Base-by-base conservation (phyloP, 768 basidiomycete genomes). In the Mycena venus region DNA sequence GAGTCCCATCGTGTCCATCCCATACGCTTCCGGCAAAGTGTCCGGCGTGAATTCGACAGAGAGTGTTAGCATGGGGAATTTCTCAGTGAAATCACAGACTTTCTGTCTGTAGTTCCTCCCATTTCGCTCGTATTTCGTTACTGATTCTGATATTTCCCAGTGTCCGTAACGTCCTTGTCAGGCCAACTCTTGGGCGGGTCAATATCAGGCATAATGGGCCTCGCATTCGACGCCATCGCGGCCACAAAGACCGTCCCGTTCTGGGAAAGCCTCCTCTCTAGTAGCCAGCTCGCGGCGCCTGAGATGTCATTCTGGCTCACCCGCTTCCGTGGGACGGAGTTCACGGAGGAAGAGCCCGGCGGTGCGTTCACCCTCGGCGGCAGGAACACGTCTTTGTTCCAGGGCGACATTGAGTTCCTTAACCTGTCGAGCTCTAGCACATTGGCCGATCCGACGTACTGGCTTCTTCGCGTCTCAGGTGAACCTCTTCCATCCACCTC, bases 281-380 rank as follows among this genome's bases (percentile, higher is more conserved):
- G 78, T 29, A 85, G 84, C 62, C 81, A 86, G 72, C 80, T 94
- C 17, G 78, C 86, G 0, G 77, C 78, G 0, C 90, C 90, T 0
- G 88, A 93, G 63, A 91, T 96, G 84, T 81, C 86, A 0, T 94
- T 96, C 81, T 93, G 86, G 83, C 83, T 96, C 31, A 88, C 86
- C 3, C 90, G 94, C 14, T 86, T 88, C 70, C 56, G 85, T 4
- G 80, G 87, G 71, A 82, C 83, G 0, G 72, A 62, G 19, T 81
- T 84, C 4, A 25, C 73, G 2, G 71, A 76, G 0, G 80, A 87
- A 61, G 89, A 89, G 27, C 84, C 88, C 0, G 95, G 94, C 66
- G 95, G 95, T 4, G 82, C 86, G 0, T 90, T 96, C 74, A 95
- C 94, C 1, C 86, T 96, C 2, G 95, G 95, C 38, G 94, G 94